These are phyloP conservation scores for Thermothielavioides terrestris DNA, from an alignment of 495 filamentous ascomycete species.

Conservation along the genomic window DNA sequence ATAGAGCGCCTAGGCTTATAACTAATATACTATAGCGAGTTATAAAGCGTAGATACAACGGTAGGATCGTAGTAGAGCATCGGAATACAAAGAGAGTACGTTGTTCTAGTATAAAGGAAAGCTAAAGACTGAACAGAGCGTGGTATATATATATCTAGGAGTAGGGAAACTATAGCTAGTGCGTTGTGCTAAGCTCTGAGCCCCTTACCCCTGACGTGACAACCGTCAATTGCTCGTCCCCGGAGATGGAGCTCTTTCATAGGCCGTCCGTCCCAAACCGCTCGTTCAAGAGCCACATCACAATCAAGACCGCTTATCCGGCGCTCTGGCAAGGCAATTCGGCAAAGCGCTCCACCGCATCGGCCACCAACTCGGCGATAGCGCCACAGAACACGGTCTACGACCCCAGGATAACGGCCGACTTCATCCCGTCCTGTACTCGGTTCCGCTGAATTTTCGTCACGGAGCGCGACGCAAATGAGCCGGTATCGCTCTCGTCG, in stretches of 20 bases:
- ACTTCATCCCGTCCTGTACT: slow-evolving; percentile 5
- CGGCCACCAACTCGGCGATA: slow-evolving; percentile 2
- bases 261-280: slow-evolving; percentile 5
- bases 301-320: neutral
- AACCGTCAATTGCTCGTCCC: slow-evolving; percentile 5
- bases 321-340: slow-evolving; percentile 2
- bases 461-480: slow-evolving; percentile 1
- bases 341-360: slow-evolving; percentile 7
- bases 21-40: too few species aligned
- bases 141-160: too few species aligned
- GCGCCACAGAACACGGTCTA: slow-evolving; percentile 11
- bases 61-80: too few species aligned
- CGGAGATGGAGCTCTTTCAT: slow-evolving; percentile 10
- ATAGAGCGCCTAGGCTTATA: too few species aligned
- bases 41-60: too few species aligned
- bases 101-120: too few species aligned
- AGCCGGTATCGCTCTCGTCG: neutral
- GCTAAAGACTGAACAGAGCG: too few species aligned
- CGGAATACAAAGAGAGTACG: too few species aligned
- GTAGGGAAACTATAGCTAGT: too few species aligned
- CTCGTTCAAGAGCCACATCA: slow-evolving; percentile 7
- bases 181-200: too few species aligned
- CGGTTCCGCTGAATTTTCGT: slow-evolving; percentile 5
- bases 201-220: too few species aligned
- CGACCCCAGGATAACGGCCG: slow-evolving; percentile 4